Evolutionary conservation across 73 alveolate genomes (phyloP), one percentile per base, ranked within the genome.

Genomic region (Breviolum minutum): DNA sequence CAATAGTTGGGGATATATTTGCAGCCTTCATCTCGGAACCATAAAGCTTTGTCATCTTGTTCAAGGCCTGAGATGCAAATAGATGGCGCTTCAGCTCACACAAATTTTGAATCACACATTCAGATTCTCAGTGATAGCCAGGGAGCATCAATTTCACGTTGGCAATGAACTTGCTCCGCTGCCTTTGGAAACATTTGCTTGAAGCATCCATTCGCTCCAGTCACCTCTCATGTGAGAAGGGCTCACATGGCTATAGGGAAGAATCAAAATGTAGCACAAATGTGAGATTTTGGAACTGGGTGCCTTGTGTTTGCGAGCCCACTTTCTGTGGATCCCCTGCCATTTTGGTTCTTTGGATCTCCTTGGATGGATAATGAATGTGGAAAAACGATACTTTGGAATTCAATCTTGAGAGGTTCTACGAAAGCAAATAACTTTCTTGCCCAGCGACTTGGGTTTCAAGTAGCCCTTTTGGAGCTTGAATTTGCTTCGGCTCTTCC

Each of bases 261-360:
- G n/a, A 8, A 30, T 30, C n/a, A 8, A 12, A 64, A 32, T 29
- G 48, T 40, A 2, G 17, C 24, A 66, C 74, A 66, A 66, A 66
- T 13, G 17, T 17, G 17, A 11, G 17, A 66, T 66, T 13, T 66
- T 11, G 24, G 74, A 11, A 13, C 7, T 30, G 68, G 9, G 11
- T n/a, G 86, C 88, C 88, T 80, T 80, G 88, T 40, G 4, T 14
- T 32, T 80, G 27, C 7, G 19, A 40, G 88, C 88, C 88, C 88
- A 80, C 13, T 30, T 40, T 16, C 48, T 80, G 88, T 80, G 88
- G 5, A 3, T 30, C 27, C 3, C 32, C 88, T 32, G 11, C 88
- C 88, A 80, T 80, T 40, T 29, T 76, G 81, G 9, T 26, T 9
- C 81, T 70, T 70, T 70, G 40, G 13, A 7, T 17, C 17, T 16